These are phyloP conservation scores for Dioszegia crocea DNA, from an alignment of 768 basidiomycete genomes.

Conservation along the genomic window DNA sequence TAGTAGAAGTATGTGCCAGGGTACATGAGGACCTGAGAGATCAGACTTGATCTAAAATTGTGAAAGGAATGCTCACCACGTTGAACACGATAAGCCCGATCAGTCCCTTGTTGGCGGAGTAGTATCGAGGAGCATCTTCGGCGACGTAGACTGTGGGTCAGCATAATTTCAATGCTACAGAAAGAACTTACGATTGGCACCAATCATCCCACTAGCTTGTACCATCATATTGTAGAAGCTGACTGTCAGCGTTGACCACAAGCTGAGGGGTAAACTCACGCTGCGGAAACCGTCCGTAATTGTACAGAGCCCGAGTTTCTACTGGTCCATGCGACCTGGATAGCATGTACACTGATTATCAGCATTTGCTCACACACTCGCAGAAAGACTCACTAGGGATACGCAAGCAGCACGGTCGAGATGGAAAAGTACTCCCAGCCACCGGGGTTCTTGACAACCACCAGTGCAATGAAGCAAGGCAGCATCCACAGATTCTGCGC, in stretches of 20 bases:
- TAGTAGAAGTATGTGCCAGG: conserved; percentile 45
- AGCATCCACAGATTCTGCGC: conserved; percentile 48
- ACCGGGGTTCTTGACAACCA: conserved; percentile 21
- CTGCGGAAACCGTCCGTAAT: conserved; percentile 47
- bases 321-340: conserved; percentile 48
- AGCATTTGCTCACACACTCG: no score
- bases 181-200: conserved; percentile 26
- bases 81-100: conserved; percentile 48
- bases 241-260: background rate
- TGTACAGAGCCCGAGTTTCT: conserved; percentile 45
- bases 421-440: conserved; percentile 46
- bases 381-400: conserved; percentile 38
- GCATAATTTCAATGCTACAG: background rate
- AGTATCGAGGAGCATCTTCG: conserved; percentile 18
- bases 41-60: background rate
- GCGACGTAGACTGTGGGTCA: conserved; percentile 8
- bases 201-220: conserved; percentile 42
- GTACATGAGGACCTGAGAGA: conserved; percentile 28
- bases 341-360: conserved; percentile 39
- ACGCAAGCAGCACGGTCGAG: conserved; percentile 42
- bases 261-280: conserved; percentile 10
- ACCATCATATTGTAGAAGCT: conserved; percentile 48
- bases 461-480: conserved; percentile 41
- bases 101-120: conserved; percentile 43
- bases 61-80: conserved; percentile 24